Percentiles rank a stretch among this genome's conserved stretches.
Conservation (phyloP, 306 rosid species). For the Argentina anserina region DNA sequence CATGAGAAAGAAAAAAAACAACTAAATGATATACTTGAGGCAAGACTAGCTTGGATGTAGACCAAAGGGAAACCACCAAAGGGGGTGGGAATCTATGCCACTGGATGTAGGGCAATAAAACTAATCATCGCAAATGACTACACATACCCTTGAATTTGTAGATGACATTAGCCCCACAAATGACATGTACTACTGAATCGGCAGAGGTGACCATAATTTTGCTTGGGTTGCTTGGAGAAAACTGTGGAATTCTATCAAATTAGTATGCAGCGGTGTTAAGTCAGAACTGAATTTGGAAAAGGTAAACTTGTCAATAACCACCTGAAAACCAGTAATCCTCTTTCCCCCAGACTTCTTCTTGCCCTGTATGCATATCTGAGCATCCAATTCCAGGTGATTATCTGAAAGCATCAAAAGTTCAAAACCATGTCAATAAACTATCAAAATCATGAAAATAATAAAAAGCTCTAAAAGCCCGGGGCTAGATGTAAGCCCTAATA, state of each 20-base stretch:
- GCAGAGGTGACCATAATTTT: conserved; percentile 65
- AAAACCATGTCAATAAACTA: conserved; percentile 13
- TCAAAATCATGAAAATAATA: neutral
- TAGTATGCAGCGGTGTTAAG: conserved; percentile 14
- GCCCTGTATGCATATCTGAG: conserved; percentile 47
- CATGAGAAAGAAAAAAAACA: neutral
- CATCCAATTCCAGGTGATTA: conserved; percentile 49
- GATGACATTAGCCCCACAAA: conserved; percentile 47
- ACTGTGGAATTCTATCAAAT: conserved; percentile 36
- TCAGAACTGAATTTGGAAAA: conserved; percentile 2
- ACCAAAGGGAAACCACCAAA: conserved; percentile 4
- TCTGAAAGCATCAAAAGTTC: conserved; percentile 40
- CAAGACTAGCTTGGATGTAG: neutral
- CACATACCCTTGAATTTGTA: conserved; percentile 60
- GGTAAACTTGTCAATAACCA: conserved; percentile 28
- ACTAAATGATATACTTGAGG: neutral
- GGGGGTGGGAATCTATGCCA: neutral
- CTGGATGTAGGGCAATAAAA: neutral
- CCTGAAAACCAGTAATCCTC: conserved; percentile 75
- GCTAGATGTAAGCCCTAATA: neutral
- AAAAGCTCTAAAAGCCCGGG: neutral
- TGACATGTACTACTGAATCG: conserved; percentile 55
- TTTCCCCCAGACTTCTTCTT: conserved; percentile 64
- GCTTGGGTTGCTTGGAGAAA: conserved; percentile 52
- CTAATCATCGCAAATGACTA: neutral